Evolutionary conservation across 179 eudicot species (phyloP).

Genomic region (Patellifolia procumbens): DNA sequence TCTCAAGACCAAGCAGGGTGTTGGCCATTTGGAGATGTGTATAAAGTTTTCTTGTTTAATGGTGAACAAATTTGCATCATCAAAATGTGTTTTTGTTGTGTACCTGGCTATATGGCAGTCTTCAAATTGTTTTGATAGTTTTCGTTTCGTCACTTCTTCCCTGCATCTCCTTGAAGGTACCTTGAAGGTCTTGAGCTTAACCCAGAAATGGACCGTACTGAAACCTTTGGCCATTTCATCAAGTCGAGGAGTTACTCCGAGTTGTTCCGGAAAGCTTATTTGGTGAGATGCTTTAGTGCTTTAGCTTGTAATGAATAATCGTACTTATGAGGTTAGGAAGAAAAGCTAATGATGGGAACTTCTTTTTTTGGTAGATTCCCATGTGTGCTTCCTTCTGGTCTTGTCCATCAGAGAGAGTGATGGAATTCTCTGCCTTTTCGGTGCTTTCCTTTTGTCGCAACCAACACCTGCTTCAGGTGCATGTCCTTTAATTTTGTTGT

Average conservation of each 20-base stretch:
- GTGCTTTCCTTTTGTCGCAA: conserved; percentile 87
- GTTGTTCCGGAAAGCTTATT: conserved; percentile 79
- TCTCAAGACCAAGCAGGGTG: too few relatives aligned
- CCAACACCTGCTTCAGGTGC: conserved; percentile 86
- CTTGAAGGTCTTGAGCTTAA: conserved; percentile 73
- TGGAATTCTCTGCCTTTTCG: conserved; percentile 71
- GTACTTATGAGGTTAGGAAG: not conserved
- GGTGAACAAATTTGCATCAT: too few relatives aligned
- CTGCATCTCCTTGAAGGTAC: conserved; percentile 48
- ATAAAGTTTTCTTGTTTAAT: too few relatives aligned
- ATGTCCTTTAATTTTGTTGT: not conserved
- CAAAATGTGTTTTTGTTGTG: too few relatives aligned
- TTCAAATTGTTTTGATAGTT: not conserved
- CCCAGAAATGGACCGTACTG: conserved; percentile 61
- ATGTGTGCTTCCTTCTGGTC: conserved; percentile 92
- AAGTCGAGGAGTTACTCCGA: conserved; percentile 74
- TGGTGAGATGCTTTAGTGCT: conserved; percentile 45
- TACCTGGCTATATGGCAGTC: too few relatives aligned
- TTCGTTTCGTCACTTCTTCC: not conserved
- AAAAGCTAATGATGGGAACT: not conserved
- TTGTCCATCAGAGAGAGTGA: conserved; percentile 75
- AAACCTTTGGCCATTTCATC: conserved; percentile 73
- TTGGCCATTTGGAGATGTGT: too few relatives aligned
- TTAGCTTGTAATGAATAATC: not conserved
- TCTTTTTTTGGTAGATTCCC: conserved; percentile 50